Base-by-base conservation (phyloP, 2,329 filamentous ascomycete species). In the Pyrenophora seminiperda region DNA sequence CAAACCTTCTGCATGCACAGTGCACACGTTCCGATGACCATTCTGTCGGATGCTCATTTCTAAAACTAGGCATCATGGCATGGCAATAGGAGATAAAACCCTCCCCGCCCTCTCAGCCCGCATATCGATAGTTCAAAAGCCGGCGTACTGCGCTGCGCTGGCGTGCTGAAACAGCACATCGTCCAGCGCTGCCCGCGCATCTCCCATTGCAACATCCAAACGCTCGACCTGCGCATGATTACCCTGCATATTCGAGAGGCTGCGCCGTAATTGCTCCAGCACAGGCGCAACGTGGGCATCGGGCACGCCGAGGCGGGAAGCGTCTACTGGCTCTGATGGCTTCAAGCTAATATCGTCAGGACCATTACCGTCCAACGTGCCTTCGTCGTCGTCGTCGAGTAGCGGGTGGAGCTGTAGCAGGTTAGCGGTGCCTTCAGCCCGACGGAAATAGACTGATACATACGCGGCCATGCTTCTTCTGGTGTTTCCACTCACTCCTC, bases 171-270 rank as follows among this genome's bases (percentile, higher is more conserved):
- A 73, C 11, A 75, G 56, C 36, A 72, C 58, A 18, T 68, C 65
- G 51, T 73, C 70, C 50, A 75, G 53, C 40, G 66, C 68, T 39
- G 59, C 63, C 34, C 65, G 63, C 20, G 72, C 65, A 14, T 62
- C 44, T 32, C 37, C 46, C 48, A 73, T 58, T 13, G 66, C 70
- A 31, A 60, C 62, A n/a, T 65, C 57, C 22, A 74, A 62, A 38
- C 70, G 71, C 7, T 67, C 61, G 9, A 75, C 63, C 49, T 75
- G 71, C 47, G 52, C 61, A 58, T 67, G 63, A 51, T 75, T 75
- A 15, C 62, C 63, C 53, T 72, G 69, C 66, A 76, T 71, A 27
- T 61, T 70, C 42, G 73, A 68, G 4, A 76, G 53, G 56, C 73
- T 73, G 33, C 66, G 70, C 27, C 63, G 63, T 39, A 76, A 64